These are phyloP conservation scores for Eragrostis tef DNA, from an alignment of 202 grass and related monocot genomes.

Conservation along the genomic window DNA sequence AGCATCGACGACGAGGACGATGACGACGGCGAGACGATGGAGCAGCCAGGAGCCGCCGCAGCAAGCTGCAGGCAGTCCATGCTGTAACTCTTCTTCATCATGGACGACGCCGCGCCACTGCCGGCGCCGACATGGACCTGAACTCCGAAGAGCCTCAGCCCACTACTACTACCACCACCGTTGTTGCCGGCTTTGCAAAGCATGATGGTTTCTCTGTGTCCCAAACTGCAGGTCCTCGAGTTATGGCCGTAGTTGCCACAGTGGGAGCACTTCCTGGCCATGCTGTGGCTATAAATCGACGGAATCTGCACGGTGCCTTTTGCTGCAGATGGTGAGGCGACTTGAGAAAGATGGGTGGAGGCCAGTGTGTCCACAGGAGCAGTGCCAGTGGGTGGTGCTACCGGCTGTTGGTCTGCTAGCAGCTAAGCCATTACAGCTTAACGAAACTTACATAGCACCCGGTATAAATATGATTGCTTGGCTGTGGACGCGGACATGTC, in stretches of 20 bases:
- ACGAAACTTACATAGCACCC: conserved; percentile 35
- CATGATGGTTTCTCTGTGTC: conserved; percentile 39
- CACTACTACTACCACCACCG: not conserved
- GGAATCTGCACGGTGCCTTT: conserved; percentile 42
- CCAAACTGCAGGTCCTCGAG: conserved; percentile 65
- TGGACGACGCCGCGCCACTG: not conserved
- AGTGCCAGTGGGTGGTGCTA: conserved; percentile 1
- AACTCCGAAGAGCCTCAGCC: conserved; percentile 79
- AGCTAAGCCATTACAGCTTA: not conserved
- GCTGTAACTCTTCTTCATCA: conserved; percentile 82
- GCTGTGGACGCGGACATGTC: conserved; percentile 39
- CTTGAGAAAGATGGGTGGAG: conserved; percentile 58
- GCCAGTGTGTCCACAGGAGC: conserved; percentile 46
- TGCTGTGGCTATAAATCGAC: conserved; percentile 71
- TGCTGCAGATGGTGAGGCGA: conserved; percentile 47
- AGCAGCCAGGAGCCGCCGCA: conserved; percentile 30
- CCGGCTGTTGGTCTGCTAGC: not conserved
- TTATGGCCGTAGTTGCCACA: conserved; percentile 89
- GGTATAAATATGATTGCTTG: conserved; percentile 52
- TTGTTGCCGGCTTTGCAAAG: conserved; percentile 31
- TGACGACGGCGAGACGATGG: conserved; percentile 53
- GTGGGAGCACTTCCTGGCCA: conserved; percentile 91
- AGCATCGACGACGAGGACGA: conserved; percentile 72
- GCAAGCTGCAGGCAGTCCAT: conserved; percentile 73
- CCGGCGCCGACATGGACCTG: conserved; percentile 58